Percentiles rank a stretch among this genome's conserved stretches.
These are phyloP conservation scores for Chlorociboria aeruginascens DNA, from an alignment of 495 filamentous ascomycete species.

Conservation along the genomic window DNA sequence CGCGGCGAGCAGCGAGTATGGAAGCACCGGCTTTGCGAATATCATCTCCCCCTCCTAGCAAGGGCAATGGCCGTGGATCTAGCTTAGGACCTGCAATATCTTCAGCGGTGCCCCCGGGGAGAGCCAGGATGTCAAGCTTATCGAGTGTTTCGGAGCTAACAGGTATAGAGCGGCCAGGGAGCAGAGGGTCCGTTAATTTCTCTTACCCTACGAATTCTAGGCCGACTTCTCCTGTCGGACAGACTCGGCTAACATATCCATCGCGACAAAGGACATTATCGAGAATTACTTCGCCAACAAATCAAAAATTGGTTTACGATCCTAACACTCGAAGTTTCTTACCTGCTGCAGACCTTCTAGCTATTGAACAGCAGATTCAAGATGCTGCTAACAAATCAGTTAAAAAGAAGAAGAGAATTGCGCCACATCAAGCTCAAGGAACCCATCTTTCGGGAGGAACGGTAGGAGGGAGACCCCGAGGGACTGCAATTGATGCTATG, in stretches of 20 bases:
- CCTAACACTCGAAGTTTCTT: conserved; percentile 46
- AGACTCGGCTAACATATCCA: conserved; percentile 19
- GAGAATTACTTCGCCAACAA: conserved; percentile 10
- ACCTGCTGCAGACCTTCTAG: conserved; percentile 23
- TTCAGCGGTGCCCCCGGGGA: conserved; percentile 2
- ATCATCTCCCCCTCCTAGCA: conserved; percentile 32
- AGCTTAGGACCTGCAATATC: conserved; percentile 27
- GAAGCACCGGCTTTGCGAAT: conserved; percentile 38
- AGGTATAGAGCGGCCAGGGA: conserved; percentile 39
- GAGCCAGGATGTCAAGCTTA: conserved; percentile 9
- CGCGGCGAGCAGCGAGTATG: conserved; percentile 40
- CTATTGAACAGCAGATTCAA: conserved; percentile 27
- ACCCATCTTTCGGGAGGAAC: conserved; percentile 30
- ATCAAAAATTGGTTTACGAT: conserved; percentile 39
- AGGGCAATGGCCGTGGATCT: conserved; percentile 26
- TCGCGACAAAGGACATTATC: conserved; percentile 13
- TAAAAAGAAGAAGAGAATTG: conserved; percentile 42
- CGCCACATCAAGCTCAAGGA: conserved; percentile 29
- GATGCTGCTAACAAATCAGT: conserved; percentile 36
- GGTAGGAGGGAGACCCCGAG: conserved; percentile 25
- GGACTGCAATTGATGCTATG: conserved; percentile 19
- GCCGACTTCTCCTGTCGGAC: conserved; percentile 11
- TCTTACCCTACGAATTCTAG: conserved; percentile 60
- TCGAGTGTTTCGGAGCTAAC: conserved; percentile 18
- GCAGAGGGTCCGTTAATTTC: conserved; percentile 68